phyloP scores from a whole-genome alignment of 2,329 filamentous ascomycete genomes.

The Lasiodiplodia sp. region DNA sequence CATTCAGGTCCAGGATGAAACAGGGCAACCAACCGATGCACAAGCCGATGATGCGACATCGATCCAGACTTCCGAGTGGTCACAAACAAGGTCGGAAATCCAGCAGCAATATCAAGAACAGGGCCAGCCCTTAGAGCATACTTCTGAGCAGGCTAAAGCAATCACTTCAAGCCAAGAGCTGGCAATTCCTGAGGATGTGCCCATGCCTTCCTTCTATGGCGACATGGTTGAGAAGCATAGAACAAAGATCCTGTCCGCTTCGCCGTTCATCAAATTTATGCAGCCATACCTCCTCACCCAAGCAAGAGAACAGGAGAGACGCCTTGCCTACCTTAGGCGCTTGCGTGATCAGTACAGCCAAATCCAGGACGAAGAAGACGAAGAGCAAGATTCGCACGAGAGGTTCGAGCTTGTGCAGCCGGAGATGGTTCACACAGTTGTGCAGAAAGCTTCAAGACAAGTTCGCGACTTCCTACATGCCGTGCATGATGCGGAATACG shows the following conservation, averaged over 20 bases:
- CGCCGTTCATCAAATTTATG: conserved; percentile 94
- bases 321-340: conserved; percentile 80
- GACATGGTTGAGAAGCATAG: conserved; percentile 94
- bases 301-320: conserved; percentile 87
- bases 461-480: conserved; percentile 94
- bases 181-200: conserved; percentile 73
- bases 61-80: not conserved
- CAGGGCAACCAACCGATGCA: not conserved
- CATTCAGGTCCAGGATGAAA: conserved; percentile 1
- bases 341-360: conserved; percentile 74
- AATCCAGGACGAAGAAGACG: conserved; percentile 46
- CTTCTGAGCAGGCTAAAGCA: conserved; percentile 25
- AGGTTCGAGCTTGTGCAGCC: conserved; percentile 91
- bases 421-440: conserved; percentile 89
- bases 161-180: conserved; percentile 50
- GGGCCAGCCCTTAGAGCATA: conserved; percentile 18
- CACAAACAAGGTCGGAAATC: not conserved
- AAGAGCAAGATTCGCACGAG: conserved; percentile 54
- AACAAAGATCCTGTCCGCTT: conserved; percentile 91
- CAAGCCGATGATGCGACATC: not conserved
- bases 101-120: not conserved
- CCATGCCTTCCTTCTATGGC: conserved; percentile 91
- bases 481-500: conserved; percentile 95
- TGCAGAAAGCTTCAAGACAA: conserved; percentile 80
- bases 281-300: conserved; percentile 93